Evolutionary conservation across 805 yeast genomes (phyloP).

Genomic region (Teunomyces tritomae): DNA sequence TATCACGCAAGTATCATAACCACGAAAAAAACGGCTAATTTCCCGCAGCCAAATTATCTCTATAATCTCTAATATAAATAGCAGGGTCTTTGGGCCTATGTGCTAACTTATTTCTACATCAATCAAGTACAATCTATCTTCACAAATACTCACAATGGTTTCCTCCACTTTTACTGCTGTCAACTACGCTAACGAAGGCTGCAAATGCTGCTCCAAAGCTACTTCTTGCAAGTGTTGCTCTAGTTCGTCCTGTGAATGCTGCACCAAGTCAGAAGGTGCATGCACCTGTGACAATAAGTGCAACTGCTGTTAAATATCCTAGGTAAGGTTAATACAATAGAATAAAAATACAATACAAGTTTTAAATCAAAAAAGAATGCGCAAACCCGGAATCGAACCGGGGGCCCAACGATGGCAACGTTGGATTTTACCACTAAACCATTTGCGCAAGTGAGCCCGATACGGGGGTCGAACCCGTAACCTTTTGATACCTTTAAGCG

Average conservation of each 20-base stretch:
- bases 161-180: background rate
- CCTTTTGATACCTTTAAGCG: constrained; percentile 22
- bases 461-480: constrained; percentile 38
- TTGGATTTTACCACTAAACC: constrained; percentile 4
- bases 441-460: constrained; percentile 20
- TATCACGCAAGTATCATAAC: background rate
- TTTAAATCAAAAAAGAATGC: background rate
- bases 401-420: constrained; percentile 4
- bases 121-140: background rate
- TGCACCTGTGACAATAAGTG: background rate
- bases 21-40: background rate
- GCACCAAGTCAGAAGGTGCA: background rate
- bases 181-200: background rate
- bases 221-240: background rate
- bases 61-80: background rate
- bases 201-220: background rate
- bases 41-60: background rate
- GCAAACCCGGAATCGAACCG: constrained; percentile 5
- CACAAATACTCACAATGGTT: background rate
- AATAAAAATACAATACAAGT: background rate
- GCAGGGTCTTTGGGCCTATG: background rate
- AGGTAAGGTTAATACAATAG: too few relatives aligned
- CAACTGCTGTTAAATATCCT: background rate
- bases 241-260: background rate
- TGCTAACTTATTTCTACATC: background rate